Evolutionary conservation across 306 rosid genomes (phyloP).

Genomic region (Prunus mongolica): DNA sequence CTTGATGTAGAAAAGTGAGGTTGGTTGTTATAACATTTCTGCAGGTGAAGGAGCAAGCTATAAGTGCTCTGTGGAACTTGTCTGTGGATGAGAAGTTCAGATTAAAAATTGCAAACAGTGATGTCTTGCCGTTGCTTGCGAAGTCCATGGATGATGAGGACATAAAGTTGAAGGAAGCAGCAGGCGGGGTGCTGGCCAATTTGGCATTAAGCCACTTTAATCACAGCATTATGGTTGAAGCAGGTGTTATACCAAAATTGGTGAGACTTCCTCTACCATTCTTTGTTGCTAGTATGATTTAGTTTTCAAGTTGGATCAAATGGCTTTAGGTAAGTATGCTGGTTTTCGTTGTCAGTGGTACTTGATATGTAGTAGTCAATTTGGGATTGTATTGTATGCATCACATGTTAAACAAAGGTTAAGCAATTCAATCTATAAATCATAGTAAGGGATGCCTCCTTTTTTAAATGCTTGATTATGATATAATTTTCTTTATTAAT

Average conservation of each 20-base stretch:
- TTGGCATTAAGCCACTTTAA: conserved; percentile 57
- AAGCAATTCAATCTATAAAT: background rate
- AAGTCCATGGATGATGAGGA: conserved; percentile 75
- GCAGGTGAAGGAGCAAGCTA: conserved; percentile 85
- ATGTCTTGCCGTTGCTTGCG: conserved; percentile 51
- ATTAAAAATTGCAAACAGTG: conserved; percentile 46
- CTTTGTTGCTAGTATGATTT: conserved; percentile 6
- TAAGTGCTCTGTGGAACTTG: conserved; percentile 76
- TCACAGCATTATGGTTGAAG: conserved; percentile 73
- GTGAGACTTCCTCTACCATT: conserved; percentile 42
- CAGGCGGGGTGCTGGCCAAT: conserved; percentile 80
- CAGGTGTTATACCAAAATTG: conserved; percentile 77
- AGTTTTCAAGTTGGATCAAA: conserved; percentile 1
- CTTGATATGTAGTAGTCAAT: background rate
- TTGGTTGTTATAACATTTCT: conserved; percentile 18
- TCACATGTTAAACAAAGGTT: background rate
- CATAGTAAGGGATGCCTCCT: background rate
- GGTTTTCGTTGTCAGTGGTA: conserved; percentile 7
- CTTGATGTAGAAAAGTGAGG: conserved; percentile 31
- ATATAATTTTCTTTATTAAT: conserved; percentile 19
- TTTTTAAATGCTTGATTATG: conserved; percentile 15
- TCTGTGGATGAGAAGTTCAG: conserved; percentile 75
- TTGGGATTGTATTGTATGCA: background rate
- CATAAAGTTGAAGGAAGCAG: conserved; percentile 71
- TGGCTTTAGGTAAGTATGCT: conserved; percentile 1